phyloP scores from a whole-genome alignment of 805 yeast species.

The Candida qinlingensis region DNA sequence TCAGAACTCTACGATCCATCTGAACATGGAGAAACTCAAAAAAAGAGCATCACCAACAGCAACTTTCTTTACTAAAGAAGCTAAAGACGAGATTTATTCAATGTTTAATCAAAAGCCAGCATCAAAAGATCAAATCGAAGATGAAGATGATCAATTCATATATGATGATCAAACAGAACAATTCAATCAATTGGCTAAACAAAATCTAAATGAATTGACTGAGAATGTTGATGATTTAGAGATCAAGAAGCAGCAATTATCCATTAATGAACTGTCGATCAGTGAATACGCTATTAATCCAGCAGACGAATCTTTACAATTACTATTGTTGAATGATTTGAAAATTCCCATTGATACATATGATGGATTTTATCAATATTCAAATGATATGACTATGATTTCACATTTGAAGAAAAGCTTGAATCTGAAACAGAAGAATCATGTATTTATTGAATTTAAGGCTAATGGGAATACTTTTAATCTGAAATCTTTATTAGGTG shows the following conservation, averaged over 20 bases:
- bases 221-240: constrained; percentile 19
- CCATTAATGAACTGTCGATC: neutral
- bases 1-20: constrained; percentile 14
- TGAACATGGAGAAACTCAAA: constrained; percentile 12
- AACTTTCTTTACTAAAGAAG: constrained; percentile 70
- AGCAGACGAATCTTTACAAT: constrained; percentile 36
- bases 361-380: constrained; percentile 27
- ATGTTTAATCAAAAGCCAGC: constrained; percentile 67
- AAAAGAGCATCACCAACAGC: constrained; percentile 66
- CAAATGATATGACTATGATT: constrained; percentile 31
- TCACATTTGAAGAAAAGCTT: constrained; percentile 32
- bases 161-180: constrained; percentile 33
- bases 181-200: constrained; percentile 17
- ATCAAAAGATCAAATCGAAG: constrained; percentile 16
- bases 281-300: constrained; percentile 35
- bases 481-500: constrained; percentile 56
- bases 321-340: constrained; percentile 33
- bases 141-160: constrained; percentile 17
- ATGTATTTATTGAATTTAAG: constrained; percentile 39
- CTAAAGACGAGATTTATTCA: constrained; percentile 64
- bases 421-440: constrained; percentile 22
- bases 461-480: constrained; percentile 41
- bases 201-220: constrained; percentile 31
- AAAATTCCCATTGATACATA: constrained; percentile 31
- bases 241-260: neutral